Conservation (phyloP, 805 yeast species). For the Zygosaccharomyces pseudorouxii region DNA sequence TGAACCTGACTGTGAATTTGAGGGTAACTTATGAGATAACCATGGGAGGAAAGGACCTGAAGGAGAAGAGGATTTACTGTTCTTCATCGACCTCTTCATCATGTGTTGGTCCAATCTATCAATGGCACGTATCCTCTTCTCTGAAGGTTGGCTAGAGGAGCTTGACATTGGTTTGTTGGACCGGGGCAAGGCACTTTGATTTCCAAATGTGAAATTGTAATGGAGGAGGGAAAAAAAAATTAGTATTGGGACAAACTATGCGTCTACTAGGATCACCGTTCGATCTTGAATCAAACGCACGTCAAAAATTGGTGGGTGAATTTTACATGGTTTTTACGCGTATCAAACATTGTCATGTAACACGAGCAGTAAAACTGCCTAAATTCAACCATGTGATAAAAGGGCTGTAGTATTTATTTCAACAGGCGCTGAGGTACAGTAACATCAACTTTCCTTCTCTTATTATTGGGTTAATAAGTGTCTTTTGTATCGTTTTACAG, state of each 20-base stretch:
- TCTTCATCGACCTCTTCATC: constrained; percentile 13
- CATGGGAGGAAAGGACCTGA: constrained; percentile 5
- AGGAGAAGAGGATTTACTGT: constrained; percentile 9
- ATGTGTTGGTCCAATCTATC: constrained; percentile 28
- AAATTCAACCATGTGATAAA: not conserved
- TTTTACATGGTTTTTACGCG: constrained; percentile 1
- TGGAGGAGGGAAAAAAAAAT: not conserved
- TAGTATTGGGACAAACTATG: not conserved
- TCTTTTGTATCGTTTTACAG: too few species aligned
- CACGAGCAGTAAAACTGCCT: not conserved
- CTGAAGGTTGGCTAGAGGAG: constrained; percentile 2
- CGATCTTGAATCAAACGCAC: not conserved
- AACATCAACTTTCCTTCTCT: too few species aligned
- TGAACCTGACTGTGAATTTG: constrained; percentile 4
- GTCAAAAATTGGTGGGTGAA: not conserved
- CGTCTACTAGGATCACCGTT: not conserved
- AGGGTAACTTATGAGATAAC: constrained; percentile 9
- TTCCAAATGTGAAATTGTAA: not conserved
- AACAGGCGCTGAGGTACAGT: not conserved
- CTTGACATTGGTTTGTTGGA: constrained; percentile 4
- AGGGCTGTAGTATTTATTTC: not conserved
- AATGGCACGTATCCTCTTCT: constrained; percentile 19
- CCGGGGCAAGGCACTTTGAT: constrained; percentile 1
- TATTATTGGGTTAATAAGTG: too few species aligned
- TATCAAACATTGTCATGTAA: not conserved